Conservation (phyloP, 495 filamentous ascomycete genomes). For the Aspergillus indologenus region DNA sequence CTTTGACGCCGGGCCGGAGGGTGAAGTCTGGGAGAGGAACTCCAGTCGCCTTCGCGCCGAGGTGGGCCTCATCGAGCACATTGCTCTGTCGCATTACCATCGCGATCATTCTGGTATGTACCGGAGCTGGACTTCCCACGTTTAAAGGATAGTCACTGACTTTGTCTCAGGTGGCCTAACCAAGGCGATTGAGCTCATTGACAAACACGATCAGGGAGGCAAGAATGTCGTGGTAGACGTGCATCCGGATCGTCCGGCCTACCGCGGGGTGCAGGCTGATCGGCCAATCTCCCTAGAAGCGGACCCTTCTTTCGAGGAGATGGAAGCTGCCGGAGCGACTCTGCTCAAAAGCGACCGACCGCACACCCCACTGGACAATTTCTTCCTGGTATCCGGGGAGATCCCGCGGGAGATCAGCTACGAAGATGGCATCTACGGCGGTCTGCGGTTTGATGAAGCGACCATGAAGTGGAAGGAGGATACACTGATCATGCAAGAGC, state of each 20-base stretch:
- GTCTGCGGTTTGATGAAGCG: slow-evolving; percentile 29
- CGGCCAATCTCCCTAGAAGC: slow-evolving; percentile 36
- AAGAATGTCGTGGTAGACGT: slow-evolving; percentile 31
- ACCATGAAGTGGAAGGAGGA: slow-evolving; percentile 38
- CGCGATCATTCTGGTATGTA: slow-evolving; percentile 37
- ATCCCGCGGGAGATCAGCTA: slow-evolving; percentile 41
- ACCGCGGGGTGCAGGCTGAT: slow-evolving; percentile 36
- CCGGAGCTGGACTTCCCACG: slow-evolving; percentile 13
- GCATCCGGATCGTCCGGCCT: slow-evolving; percentile 41
- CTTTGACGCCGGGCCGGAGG: slow-evolving; percentile 48
- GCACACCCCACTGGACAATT: slow-evolving; percentile 36
- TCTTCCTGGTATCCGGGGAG: slow-evolving; percentile 41
- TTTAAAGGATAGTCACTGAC: no score
- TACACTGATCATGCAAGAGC: slow-evolving; percentile 42
- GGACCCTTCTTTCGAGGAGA: slow-evolving; percentile 41
- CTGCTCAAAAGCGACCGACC: slow-evolving; percentile 28
- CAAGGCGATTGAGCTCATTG: slow-evolving; percentile 31
- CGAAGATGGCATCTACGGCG: slow-evolving; percentile 37
- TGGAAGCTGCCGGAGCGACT: slow-evolving; percentile 33
- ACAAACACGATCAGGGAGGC: slow-evolving; percentile 10
- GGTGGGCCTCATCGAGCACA: slow-evolving; percentile 56
- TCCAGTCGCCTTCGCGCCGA: slow-evolving; percentile 30
- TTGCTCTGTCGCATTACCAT: slow-evolving; percentile 62
- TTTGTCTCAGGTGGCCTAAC: slow-evolving; percentile 14
- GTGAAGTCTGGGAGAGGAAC: slow-evolving; percentile 41